phyloP scores from a whole-genome alignment of 2,329 filamentous ascomycete genomes.

The Madurella fahalii region DNA sequence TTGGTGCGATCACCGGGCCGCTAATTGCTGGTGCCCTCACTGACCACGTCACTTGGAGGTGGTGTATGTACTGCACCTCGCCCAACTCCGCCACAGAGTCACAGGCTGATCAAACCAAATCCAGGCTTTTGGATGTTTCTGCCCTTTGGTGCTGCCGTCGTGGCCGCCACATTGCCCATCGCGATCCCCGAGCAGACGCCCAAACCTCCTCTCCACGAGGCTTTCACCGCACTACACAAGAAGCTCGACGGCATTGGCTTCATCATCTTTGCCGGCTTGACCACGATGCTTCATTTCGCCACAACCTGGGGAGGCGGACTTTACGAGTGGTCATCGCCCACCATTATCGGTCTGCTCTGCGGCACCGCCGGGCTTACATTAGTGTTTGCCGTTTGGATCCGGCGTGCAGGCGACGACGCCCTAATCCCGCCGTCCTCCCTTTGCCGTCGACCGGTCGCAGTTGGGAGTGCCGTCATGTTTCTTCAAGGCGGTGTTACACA shows the following conservation, averaged over 20 bases:
- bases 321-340: not conserved
- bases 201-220: not conserved
- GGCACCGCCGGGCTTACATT: not conserved
- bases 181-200: not conserved
- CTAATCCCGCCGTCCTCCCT: not conserved
- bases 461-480: not conserved
- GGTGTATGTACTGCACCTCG: not conserved
- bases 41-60: not conserved
- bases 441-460: not conserved
- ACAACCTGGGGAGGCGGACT: not conserved
- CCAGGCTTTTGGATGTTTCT: conserved; percentile 4
- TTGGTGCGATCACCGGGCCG: not conserved
- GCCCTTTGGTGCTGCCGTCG: not conserved
- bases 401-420: not conserved
- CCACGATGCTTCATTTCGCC: not conserved
- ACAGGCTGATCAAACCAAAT: not conserved
- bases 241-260: not conserved
- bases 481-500: not conserved
- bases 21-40: not conserved
- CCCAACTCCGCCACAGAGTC: not conserved
- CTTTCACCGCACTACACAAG: not conserved
- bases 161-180: not conserved
- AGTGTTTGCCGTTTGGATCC: not conserved
- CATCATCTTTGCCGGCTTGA: not conserved
- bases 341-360: conserved; percentile 1